These are phyloP conservation scores for Macrophomina tecta DNA, from an alignment of 2,329 filamentous ascomycete species.

Conservation along the genomic window DNA sequence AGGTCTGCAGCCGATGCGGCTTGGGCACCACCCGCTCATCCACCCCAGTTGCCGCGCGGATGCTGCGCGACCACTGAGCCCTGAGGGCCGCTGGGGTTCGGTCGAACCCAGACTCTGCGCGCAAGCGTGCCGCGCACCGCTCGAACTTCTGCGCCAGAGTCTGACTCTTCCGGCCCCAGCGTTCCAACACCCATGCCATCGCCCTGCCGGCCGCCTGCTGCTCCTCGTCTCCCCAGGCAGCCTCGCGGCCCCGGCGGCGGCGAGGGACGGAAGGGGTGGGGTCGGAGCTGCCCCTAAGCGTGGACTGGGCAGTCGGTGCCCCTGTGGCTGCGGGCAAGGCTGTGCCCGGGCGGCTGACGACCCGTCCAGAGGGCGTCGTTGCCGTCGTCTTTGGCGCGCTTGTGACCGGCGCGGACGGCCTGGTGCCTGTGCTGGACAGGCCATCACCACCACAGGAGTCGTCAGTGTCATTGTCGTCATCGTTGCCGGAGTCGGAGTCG, in stretches of 20 bases:
- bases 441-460: too few species aligned
- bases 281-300: too few species aligned
- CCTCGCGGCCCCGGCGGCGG: not conserved
- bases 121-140: not conserved
- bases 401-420: too few species aligned
- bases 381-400: too few species aligned
- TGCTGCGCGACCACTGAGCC: slow-evolving; percentile 19
- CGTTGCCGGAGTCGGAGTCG: not conserved
- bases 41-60: slow-evolving; percentile 4
- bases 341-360: too few species aligned
- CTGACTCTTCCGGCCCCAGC: not conserved
- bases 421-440: too few species aligned
- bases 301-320: too few species aligned
- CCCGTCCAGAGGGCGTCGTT: too few species aligned
- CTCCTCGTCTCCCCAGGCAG: not conserved
- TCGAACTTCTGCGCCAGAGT: not conserved
- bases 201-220: not conserved
- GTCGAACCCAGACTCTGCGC: not conserved
- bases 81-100: slow-evolving; percentile 5
- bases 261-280: not conserved
- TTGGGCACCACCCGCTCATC: slow-evolving; percentile 27
- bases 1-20: slow-evolving; percentile 14
- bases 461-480: not conserved
- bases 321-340: too few species aligned
- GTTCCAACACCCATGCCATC: slow-evolving; percentile 10